Conservation (phyloP, 768 basidiomycete species). For the Gloeostereum incarnatum region DNA sequence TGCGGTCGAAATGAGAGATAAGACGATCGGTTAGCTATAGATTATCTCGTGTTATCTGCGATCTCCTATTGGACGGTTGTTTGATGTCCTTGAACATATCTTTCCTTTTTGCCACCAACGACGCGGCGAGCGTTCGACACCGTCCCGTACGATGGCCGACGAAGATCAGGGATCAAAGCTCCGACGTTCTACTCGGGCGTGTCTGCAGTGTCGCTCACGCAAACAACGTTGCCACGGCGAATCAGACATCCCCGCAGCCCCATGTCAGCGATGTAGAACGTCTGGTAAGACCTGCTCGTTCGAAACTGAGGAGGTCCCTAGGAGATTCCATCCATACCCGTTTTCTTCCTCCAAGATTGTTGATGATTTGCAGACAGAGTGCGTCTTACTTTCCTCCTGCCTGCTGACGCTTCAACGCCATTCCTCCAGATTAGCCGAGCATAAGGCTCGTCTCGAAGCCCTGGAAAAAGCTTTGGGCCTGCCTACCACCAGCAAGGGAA, state of each 20-base stretch:
- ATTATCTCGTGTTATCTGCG: too few species aligned
- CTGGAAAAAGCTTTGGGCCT: not conserved
- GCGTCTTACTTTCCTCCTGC: not conserved
- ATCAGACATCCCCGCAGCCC: not conserved
- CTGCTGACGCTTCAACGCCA: not conserved
- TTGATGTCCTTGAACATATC: too few species aligned
- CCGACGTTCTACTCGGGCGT: not conserved
- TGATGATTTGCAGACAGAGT: not conserved
- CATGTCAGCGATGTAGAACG: not conserved
- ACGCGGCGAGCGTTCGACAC: too few species aligned
- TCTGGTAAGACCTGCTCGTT: not conserved
- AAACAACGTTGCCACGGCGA: not conserved
- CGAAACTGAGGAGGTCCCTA: not conserved
- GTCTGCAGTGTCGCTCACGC: not conserved
- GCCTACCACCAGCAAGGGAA: not conserved
- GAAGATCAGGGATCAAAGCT: too few species aligned
- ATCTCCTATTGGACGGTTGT: too few species aligned
- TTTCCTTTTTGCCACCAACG: too few species aligned
- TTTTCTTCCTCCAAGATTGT: not conserved
- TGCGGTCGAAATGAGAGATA: too few species aligned
- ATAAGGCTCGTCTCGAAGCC: not conserved
- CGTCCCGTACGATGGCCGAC: too few species aligned
- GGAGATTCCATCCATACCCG: not conserved
- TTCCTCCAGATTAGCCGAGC: not conserved
- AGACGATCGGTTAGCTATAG: too few species aligned